phyloP scores from a whole-genome alignment of 2,329 filamentous ascomycete genomes.

The Colletotrichum neosansevieriae region DNA sequence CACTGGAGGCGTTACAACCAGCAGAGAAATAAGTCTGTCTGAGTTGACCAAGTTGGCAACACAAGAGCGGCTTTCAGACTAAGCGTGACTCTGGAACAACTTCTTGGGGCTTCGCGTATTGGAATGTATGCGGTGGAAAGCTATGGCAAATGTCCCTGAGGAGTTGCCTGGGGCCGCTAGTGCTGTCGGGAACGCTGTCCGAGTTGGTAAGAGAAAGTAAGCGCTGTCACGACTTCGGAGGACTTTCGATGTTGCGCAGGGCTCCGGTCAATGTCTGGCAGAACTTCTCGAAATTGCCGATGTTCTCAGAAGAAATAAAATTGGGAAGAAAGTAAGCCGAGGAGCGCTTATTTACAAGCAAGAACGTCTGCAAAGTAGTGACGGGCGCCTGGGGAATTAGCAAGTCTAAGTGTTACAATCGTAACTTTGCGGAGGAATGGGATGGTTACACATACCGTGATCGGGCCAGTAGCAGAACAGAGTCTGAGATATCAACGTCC shows the following conservation, averaged over 20 bases:
- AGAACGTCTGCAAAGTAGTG: neutral
- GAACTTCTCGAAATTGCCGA: too few relatives aligned
- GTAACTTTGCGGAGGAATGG: conserved; percentile 1
- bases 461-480: conserved; percentile 6
- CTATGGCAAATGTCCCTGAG: too few relatives aligned
- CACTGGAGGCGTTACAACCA: neutral
- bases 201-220: neutral
- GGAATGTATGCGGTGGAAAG: neutral
- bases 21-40: neutral
- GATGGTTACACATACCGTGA: conserved; percentile 34
- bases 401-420: conserved; percentile 32
- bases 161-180: neutral
- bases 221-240: too few relatives aligned
- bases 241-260: too few relatives aligned
- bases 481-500: conserved; percentile 16
- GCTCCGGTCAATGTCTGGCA: too few relatives aligned
- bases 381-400: conserved; percentile 6
- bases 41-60: neutral
- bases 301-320: too few relatives aligned
- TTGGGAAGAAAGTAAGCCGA: too few relatives aligned
- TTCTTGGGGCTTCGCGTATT: neutral
- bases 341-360: too few relatives aligned
- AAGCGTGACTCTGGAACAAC: neutral
- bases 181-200: neutral
- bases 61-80: neutral